Percentiles rank a stretch among this genome's conserved stretches.
These are phyloP conservation scores for Boeremia lycopersici DNA, from an alignment of 2,329 filamentous ascomycete species.

Conservation along the genomic window DNA sequence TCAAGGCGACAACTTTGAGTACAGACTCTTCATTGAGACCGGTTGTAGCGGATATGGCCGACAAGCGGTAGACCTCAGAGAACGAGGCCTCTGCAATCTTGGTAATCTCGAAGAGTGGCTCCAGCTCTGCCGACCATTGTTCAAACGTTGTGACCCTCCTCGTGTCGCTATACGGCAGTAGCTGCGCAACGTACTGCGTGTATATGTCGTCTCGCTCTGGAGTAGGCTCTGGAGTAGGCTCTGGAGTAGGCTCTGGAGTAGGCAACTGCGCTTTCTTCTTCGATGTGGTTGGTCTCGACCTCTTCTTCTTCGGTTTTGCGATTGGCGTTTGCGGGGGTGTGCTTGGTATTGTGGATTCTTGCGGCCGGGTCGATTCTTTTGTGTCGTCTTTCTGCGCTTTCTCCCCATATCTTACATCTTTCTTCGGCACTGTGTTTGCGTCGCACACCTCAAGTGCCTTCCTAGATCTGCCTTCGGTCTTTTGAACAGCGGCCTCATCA, in stretches of 20 bases:
- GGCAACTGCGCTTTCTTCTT: conserved; percentile 20
- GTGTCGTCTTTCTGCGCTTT: neutral
- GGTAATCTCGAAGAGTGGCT: conserved; percentile 55
- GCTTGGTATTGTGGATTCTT: neutral
- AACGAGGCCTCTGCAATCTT: conserved; percentile 72
- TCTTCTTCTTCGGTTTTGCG: conserved; percentile 16
- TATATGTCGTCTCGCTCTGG: conserved; percentile 35
- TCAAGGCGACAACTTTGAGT: conserved; percentile 52
- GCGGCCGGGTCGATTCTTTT: neutral
- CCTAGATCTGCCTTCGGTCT: conserved; percentile 1
- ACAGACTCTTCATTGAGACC: conserved; percentile 52
- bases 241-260: conserved; percentile 29
- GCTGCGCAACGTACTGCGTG: conserved; percentile 29
- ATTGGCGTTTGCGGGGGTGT: conserved; percentile 13
- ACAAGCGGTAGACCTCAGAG: conserved; percentile 68
- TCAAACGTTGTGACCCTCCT: conserved; percentile 43
- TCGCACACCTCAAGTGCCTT: conserved; percentile 21
- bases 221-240: conserved; percentile 29
- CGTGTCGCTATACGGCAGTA: conserved; percentile 40
- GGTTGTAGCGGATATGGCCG: conserved; percentile 35
- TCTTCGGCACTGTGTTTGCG: conserved; percentile 15
- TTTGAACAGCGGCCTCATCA: neutral
- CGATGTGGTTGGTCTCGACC: conserved; percentile 17
- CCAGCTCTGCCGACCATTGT: conserved; percentile 51
- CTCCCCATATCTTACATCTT: neutral